Base-by-base conservation (phyloP, 139 green algal genomes). In the Eudorina sp. region DNA sequence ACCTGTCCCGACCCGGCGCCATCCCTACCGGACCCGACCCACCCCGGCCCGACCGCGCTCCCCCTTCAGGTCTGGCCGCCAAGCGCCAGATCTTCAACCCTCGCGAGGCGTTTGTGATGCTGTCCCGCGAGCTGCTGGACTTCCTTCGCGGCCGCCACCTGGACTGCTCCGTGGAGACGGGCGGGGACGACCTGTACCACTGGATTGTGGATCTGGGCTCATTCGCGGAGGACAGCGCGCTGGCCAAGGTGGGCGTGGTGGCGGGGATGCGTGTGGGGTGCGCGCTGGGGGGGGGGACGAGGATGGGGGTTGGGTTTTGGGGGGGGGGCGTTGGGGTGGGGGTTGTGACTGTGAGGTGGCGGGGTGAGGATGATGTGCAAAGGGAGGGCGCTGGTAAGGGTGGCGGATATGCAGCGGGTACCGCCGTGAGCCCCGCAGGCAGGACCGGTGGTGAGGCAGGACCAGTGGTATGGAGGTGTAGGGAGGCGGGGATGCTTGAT, bases 161-260 rank as follows among this genome's bases (percentile, higher is more conserved):
- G 46, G 74, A 89, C 53, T 78, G 40, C 19, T 31, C 21, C 38
- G 89, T 91, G 51, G 92, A 95, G 60, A 90, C 89, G 11, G 84
- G 88, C 3, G 90, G 88, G 4, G 92, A 95, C 66, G 92, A 96
- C 62, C 83, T 97, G 53, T 97, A 96, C 89, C 77, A 89, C n/a
- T 98, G 96, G 96, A 78, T 90, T 36, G 93, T 97, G 60, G 85
- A 92, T 76, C 88, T 96, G 58, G 89, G 85, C n/a, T 86, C 82
- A 13, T 96, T 98, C 74, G 85, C 89, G 4, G 68, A 76, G 4
- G 64, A 40, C 4, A 90, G 53, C 5, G 78, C 27, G 5, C 75
- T 96, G 48, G 93, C 85, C 9, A 85, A 95, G 91, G 94, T 94
- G 84, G 3, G 86, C 9, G 27, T 29, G 16, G 40, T 48, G 53